Percentiles rank a stretch among this genome's conserved stretches.
phyloP scores from a whole-genome alignment of 1,284 basidiomycete genomes.

The Cutaneotrichosporon daszewskae region DNA sequence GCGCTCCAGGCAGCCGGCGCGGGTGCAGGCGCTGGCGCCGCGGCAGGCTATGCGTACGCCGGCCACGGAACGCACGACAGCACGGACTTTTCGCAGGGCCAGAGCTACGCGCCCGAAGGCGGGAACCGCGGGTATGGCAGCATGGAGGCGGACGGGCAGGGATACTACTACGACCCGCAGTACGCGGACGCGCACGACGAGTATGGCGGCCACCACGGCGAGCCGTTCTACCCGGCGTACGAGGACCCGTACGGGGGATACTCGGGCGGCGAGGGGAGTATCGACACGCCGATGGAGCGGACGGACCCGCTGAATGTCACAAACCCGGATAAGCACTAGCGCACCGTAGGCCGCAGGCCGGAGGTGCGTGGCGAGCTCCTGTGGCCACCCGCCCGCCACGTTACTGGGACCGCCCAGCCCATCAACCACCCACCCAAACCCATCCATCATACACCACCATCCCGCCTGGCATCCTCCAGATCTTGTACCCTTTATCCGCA shows the following conservation, averaged over 20 bases:
- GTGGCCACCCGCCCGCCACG: no score
- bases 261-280: constrained; percentile 20
- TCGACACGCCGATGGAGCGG: constrained; percentile 30
- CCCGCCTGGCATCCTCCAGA: no score
- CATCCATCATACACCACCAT: no score
- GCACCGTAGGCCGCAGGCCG: no score
- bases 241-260: constrained; percentile 14
- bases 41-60: background rate
- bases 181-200: constrained; percentile 6
- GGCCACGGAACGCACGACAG: background rate
- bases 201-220: background rate
- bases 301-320: constrained; percentile 27
- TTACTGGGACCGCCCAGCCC: no score
- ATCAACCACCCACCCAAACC: no score
- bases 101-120: constrained; percentile 3
- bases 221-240: constrained; percentile 20
- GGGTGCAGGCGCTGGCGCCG: constrained; percentile 19
- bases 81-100: constrained; percentile 8
- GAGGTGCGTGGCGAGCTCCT: no score
- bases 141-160: constrained; percentile 19
- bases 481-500: no score
- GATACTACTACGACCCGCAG: constrained; percentile 42
- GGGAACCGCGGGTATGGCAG: constrained; percentile 12
- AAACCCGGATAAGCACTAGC: constrained; percentile 7
- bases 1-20: constrained; percentile 18